These are phyloP conservation scores for Ceriops tagal DNA, from an alignment of 345 rosid species.

Conservation along the genomic window DNA sequence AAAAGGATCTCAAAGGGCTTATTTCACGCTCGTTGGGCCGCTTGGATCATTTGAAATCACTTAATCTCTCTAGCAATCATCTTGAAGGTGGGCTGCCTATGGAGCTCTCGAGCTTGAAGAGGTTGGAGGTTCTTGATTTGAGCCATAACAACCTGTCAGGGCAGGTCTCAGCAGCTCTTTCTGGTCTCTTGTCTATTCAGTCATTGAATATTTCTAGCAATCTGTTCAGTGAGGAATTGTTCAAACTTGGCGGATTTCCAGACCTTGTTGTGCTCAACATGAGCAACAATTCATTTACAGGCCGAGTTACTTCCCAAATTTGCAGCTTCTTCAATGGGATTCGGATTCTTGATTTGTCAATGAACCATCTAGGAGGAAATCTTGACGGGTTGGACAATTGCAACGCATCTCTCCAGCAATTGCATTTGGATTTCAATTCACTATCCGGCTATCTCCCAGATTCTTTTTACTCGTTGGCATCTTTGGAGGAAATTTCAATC, in stretches of 20 bases:
- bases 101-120: slow-evolving; percentile 59
- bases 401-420: slow-evolving; percentile 47
- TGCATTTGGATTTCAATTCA: slow-evolving; percentile 52
- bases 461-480: slow-evolving; percentile 41
- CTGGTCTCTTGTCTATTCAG: slow-evolving; percentile 50
- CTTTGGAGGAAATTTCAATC: slow-evolving; percentile 55
- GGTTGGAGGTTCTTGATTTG: slow-evolving; percentile 77
- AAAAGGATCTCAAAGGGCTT: slow-evolving; percentile 49
- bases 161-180: slow-evolving; percentile 43
- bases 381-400: slow-evolving; percentile 57
- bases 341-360: slow-evolving; percentile 67
- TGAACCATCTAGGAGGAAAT: slow-evolving; percentile 57
- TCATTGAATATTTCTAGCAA: slow-evolving; percentile 72
- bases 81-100: slow-evolving; percentile 58
- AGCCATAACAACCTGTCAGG: slow-evolving; percentile 75
- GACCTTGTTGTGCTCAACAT: slow-evolving; percentile 59
- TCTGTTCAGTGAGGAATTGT: slow-evolving; percentile 48
- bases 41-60: slow-evolving; percentile 47
- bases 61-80: slow-evolving; percentile 68
- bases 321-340: slow-evolving; percentile 49
- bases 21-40: slow-evolving; percentile 51
- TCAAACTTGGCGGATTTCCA: slow-evolving; percentile 40
- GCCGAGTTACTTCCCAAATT: slow-evolving; percentile 40
- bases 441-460: slow-evolving; percentile 65
- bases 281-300: slow-evolving; percentile 72